Evolutionary conservation across 192 early-diverging fungal species (phyloP), one percentile per base, ranked within the genome.

Genomic region (Polychytrium aggregatum): DNA sequence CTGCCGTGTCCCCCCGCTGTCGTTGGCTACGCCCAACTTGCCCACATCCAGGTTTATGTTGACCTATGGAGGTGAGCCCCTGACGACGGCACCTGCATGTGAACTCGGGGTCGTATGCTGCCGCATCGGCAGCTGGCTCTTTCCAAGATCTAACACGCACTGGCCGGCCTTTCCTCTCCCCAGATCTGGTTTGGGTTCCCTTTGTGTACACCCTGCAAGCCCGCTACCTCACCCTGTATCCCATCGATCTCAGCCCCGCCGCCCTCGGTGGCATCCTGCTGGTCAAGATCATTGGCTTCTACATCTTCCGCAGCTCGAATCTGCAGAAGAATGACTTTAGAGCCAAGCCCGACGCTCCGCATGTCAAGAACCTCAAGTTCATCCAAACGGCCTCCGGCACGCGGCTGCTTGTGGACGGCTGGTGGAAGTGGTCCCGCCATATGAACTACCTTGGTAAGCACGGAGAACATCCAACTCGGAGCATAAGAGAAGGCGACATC

Each of bases 381-480:
- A 86, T 98, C 31, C 71, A 79, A 31, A 98, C 94, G 10, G 68
- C 80, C 55, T 42, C 78, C 9, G 94, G 94, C 42, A 82, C 78
- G 46, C 76, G 71, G 45, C 71, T 98, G 43, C 66, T 98, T 36
- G 70, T 79, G 48, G 77, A 68, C 46, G 89, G 94, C 18, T 98
- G 92, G 94, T 98, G 94, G 94, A 92, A 92, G 3, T 59, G 76
- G 47, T 82, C 94, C 11, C 78, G 94, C 33, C 87, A 98, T 41
- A 84, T 95, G 59, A 98, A 98, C 62, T 98, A 98, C 65, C 71
- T 82, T 17, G 87, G 72, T 72, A 52, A 7, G 53, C 31, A 9
- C 4, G 18, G n/a, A n/a, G n/a, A n/a, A n/a, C n/a, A n/a, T n/a
- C n/a, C n/a, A n/a, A n/a, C 25, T 9, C 31, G 9, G 21, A 14